phyloP scores from a whole-genome alignment of 768 basidiomycete genomes.

The Hortiboletus flavorubellus region DNA sequence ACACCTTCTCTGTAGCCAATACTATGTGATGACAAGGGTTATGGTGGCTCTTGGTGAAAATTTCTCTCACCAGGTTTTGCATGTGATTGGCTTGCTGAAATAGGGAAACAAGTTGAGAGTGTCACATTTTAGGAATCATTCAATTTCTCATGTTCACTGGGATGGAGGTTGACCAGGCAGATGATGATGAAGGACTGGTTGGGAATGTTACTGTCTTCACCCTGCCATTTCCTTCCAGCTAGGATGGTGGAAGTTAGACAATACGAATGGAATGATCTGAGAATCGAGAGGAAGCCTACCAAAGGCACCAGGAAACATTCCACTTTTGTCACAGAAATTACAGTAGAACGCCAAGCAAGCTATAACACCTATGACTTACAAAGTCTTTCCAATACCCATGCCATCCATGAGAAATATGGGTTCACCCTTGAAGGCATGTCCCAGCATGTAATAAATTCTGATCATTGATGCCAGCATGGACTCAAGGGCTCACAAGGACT shows the following conservation, averaged over 20 bases:
- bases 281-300: neutral
- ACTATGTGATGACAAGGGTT: neutral
- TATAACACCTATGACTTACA: slow-evolving; percentile 19
- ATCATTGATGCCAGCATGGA: slow-evolving; percentile 22
- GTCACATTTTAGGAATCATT: neutral
- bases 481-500: neutral
- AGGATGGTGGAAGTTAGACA: too few relatives aligned
- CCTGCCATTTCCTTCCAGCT: neutral
- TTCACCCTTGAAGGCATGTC: neutral
- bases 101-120: slow-evolving; percentile 4
- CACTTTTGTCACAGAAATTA: neutral
- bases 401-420: slow-evolving; percentile 24
- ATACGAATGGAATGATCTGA: too few relatives aligned
- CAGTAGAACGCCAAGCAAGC: slow-evolving; percentile 9
- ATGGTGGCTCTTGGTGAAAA: neutral
- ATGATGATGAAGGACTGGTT: neutral
- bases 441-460: slow-evolving; percentile 18
- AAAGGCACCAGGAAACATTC: neutral
- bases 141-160: neutral
- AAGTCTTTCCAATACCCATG: slow-evolving; percentile 23
- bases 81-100: neutral
- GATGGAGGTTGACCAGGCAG: neutral
- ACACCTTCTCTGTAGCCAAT: neutral
- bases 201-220: neutral
- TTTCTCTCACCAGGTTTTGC: neutral